Conservation (phyloP, 108 stramenopile species). For the Thalassiosira profunda region DNA sequence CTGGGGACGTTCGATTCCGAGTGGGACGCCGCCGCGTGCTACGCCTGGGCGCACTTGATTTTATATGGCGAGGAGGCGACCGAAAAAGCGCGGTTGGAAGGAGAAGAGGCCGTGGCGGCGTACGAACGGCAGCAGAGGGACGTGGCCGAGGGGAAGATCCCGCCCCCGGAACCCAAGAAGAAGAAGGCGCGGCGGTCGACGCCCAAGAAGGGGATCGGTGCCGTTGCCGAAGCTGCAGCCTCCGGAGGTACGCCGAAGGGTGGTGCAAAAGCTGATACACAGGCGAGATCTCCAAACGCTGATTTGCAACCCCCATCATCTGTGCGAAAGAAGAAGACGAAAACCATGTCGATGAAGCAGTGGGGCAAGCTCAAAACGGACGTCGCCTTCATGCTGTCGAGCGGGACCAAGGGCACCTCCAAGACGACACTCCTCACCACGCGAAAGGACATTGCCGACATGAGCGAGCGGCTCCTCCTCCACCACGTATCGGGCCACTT, state of each 20-base stretch:
- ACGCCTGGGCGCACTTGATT: constrained; percentile 90
- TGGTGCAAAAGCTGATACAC: constrained; percentile 19
- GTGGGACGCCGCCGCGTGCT: constrained; percentile 93
- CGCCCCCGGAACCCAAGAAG: constrained; percentile 60
- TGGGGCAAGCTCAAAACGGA: constrained; percentile 46
- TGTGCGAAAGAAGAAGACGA: constrained; percentile 24
- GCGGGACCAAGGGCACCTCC: constrained; percentile 51
- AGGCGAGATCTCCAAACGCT: background rate
- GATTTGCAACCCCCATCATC: constrained; percentile 12
- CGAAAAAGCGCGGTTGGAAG: constrained; percentile 82
- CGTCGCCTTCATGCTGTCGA: constrained; percentile 44
- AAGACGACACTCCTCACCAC: constrained; percentile 61
- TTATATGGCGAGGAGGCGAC: constrained; percentile 93
- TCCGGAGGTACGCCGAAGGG: too few relatives aligned
- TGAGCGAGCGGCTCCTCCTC: constrained; percentile 52
- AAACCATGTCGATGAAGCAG: constrained; percentile 20
- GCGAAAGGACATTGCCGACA: constrained; percentile 46
- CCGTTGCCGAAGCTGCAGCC: constrained; percentile 28
- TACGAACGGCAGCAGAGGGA: constrained; percentile 83
- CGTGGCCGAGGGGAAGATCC: constrained; percentile 73
- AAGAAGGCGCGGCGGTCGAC: constrained; percentile 39
- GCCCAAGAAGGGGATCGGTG: background rate
- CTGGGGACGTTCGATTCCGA: constrained; percentile 92
- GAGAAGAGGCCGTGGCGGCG: constrained; percentile 89
- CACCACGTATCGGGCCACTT: constrained; percentile 25